Evolutionary conservation across 257 asterid genomes (phyloP), one percentile per base, ranked within the genome.

Genomic region (Apocynum venetum): DNA sequence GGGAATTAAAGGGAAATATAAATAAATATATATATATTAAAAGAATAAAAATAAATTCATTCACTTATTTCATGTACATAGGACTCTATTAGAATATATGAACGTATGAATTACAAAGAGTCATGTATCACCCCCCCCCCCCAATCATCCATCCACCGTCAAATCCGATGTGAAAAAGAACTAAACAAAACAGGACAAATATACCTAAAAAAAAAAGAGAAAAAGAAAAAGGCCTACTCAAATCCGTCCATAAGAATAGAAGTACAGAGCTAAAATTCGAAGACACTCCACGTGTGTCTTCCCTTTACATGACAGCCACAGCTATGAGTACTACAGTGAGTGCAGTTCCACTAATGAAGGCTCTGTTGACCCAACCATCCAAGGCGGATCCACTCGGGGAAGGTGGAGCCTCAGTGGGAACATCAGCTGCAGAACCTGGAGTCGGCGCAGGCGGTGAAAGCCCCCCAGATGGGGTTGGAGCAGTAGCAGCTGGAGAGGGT

Each of bases 331-430:
- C 83, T 25, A 88, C 93, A 76, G 88, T 71, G 46, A 90, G 73
- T 20, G 88, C 92, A 76, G 91, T 86, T 78, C 93, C 89, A 69
- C 96, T 89, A 46, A 91, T n/a, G 63, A 84, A 84, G 0, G 87
- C 91, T 79, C 86, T 87, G 82, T 80, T 82, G 60, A 82, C 87
- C 83, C 83, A 80, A 8, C 79, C 83, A 51, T 74, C 79, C 31
- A 79, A 72, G 11, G 83, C 59, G 46, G 80, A 47, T n/a, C 76
- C 83, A 80, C 75, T 87, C 0, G 93, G 93, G 2, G 90, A 25
- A 57, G 86, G 87, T 5, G 80, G 88, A 73, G 31, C 77, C 3
- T 74, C 86, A 0, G 85, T 66, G 0, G 88, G 40, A 25, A 88
- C 84, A 55, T 77, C 79, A 4, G 57, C 78, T 20, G 65, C 35